Base-by-base conservation (phyloP, 257 asterid genomes). In the Gynochthodes officinalis region DNA sequence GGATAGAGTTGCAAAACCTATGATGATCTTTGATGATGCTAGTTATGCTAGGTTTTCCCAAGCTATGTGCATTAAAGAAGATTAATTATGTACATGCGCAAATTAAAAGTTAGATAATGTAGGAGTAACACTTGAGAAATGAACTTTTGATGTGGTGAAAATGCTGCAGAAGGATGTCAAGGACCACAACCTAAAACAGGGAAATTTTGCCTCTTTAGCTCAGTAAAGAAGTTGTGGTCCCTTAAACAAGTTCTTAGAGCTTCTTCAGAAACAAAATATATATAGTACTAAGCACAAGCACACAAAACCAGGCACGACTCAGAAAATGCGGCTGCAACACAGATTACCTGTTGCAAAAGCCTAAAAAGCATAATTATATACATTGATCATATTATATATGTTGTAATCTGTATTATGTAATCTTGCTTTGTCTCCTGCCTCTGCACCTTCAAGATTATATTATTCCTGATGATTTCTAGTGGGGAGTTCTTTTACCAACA, bases 151-250 rank as follows among this genome's bases (percentile, higher is more conserved):
- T 74, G 27, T 59, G 52, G 48, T 65, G 30, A 53, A 28, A 40
- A 72, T 59, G 59, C 37, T 59, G 53, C 50, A 5, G 43, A 37
- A 23, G 53, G 50, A 54, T 40, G 54, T 16, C 32, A 57, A 15
- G 67, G 52, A 71, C 70, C 66, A 49, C 23, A 64, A 33, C 75
- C 72, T 52, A 55, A 60, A 66, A 66, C 67, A 13, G 10, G 52
- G 77, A 57, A 27, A 28, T 35, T 40, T 76, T 69, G 32, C 62
- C 72, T 71, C 78, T 69, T 82, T 72, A 60, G 49, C 74, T 58
- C 61, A 69, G 78, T 37, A 69, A 76, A 82, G 92, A 78, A 75
- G 25, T 75, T 75, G 87, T 86, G 89, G 90, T 82, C 92, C 91
- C 84, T 79, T 58, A 25, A 46, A 8, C 46, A 33, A 43, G 23